Conservation (phyloP, 1,284 basidiomycete genomes). For the Inonotus hispidus region DNA sequence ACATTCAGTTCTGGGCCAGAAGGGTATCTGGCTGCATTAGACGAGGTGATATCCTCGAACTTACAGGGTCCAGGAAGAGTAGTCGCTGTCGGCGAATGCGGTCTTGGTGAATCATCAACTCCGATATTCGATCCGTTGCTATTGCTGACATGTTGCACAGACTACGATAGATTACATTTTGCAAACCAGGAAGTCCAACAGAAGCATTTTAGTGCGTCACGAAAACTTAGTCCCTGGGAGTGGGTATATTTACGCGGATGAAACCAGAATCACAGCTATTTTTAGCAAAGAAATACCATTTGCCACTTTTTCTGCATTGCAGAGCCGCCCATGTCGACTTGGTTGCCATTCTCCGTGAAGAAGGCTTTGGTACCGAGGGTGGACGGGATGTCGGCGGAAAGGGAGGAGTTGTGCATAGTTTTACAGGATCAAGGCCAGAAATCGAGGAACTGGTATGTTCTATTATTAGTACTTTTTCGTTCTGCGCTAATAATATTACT, state of each 20-base stretch:
- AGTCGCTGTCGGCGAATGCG: constrained; percentile 84
- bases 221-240: not conserved
- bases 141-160: constrained; percentile 32
- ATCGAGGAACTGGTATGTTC: constrained; percentile 60
- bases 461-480: not conserved
- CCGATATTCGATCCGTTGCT: not conserved
- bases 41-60: constrained; percentile 51
- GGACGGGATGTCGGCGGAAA: constrained; percentile 49
- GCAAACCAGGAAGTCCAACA: constrained; percentile 60
- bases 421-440: constrained; percentile 71
- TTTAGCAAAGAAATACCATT: constrained; percentile 65
- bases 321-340: constrained; percentile 73
- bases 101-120: constrained; percentile 53
- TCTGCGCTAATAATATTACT: not conserved
- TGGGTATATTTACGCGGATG: not conserved
- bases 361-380: constrained; percentile 57
- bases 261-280: constrained; percentile 51
- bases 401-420: constrained; percentile 84
- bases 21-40: constrained; percentile 61
- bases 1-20: constrained; percentile 52
- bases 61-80: constrained; percentile 52
- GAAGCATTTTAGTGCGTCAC: constrained; percentile 52
- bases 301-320: constrained; percentile 86
- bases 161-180: constrained; percentile 82
- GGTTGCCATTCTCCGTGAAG: constrained; percentile 61